Evolutionary conservation across 768 basidiomycete species (phyloP), one percentile per base, ranked within the genome.

Genomic region (Pleurotus giganteus): DNA sequence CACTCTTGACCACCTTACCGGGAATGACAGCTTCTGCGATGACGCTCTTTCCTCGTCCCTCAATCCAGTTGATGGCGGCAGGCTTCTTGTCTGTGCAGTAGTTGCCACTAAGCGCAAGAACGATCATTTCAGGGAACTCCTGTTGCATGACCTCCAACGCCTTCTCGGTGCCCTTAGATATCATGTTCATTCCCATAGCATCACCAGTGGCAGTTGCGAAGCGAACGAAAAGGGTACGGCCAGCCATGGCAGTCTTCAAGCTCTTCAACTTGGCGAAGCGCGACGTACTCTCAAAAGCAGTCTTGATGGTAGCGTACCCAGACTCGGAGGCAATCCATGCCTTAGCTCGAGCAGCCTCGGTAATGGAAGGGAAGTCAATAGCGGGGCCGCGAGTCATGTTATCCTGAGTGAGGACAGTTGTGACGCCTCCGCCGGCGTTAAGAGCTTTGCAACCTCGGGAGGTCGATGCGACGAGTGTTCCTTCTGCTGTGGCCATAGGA

Each of bases 171-270:
- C 95, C 97, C 73, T 99, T 99, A 7, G 89, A 91, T 66, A 98
- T 97, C 97, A 98, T 99, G 78, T 99, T 99, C 97, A 99, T 99
- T 15, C 97, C 97, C 96, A 98, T 99, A 37, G 97, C 96, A 65
- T 98, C 96, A 27, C 95, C 97, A 0, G 97, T 98, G 53, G 84
- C 86, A 12, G 94, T 97, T 56, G 90, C 89, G 65, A 99, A 98
- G 44, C 97, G 84, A 21, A 98, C 86, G 66, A 86, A 99, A 34
- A 99, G 74, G 34, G 94, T 96, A 37, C 97, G 83, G 4, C 97
- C 97, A 4, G 97, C 97, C 69, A 98, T 74, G 4, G 88, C 91
- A 44, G 86, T 86, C 79, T 96, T 96, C 62, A 98, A 75, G 53
- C 79, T 80, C 71, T 88, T 85, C 47, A 99, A 70, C 66, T 87